Conservation (phyloP, 148 eudicot species). For the Pouteria glomerata region DNA sequence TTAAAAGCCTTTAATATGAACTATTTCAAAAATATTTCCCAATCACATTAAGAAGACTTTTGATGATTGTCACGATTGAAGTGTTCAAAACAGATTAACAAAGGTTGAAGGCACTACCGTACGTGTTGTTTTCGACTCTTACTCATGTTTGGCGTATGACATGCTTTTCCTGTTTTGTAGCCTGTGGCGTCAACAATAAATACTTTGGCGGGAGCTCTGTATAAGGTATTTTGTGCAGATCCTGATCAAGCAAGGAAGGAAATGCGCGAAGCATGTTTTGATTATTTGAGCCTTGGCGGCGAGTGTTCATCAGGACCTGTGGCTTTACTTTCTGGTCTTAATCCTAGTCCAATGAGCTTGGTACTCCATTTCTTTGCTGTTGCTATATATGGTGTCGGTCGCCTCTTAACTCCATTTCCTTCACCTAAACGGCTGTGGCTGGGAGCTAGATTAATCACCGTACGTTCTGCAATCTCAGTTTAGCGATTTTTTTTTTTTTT, state of each 20-base stretch:
- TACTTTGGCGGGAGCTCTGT: conserved; percentile 66
- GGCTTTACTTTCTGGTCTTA: conserved; percentile 66
- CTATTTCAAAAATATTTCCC: too few relatives aligned
- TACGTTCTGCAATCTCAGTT: conserved; percentile 22
- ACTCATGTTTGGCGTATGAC: not conserved
- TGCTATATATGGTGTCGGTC: conserved; percentile 71
- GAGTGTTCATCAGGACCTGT: conserved; percentile 57
- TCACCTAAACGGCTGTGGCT: conserved; percentile 57
- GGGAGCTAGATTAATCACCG: conserved; percentile 49
- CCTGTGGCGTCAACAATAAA: conserved; percentile 79
- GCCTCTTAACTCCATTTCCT: conserved; percentile 64
- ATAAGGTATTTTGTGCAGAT: conserved; percentile 76
- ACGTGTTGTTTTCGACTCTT: not conserved
- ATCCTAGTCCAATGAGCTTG: conserved; percentile 62
- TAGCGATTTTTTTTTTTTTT: too few relatives aligned
- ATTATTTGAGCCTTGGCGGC: conserved; percentile 70
- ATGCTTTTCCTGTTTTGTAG: conserved; percentile 28
- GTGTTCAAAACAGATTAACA: too few relatives aligned
- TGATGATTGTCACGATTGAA: too few relatives aligned
- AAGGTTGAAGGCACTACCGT: not conserved
- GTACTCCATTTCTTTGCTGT: conserved; percentile 73
- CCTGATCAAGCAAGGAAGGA: conserved; percentile 62
- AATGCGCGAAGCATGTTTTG: conserved; percentile 64
- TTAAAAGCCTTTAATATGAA: not conserved
- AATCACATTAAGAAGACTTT: too few relatives aligned